phyloP scores from a whole-genome alignment of 495 filamentous ascomycete species.

The Talaromyces trachyspermus region DNA sequence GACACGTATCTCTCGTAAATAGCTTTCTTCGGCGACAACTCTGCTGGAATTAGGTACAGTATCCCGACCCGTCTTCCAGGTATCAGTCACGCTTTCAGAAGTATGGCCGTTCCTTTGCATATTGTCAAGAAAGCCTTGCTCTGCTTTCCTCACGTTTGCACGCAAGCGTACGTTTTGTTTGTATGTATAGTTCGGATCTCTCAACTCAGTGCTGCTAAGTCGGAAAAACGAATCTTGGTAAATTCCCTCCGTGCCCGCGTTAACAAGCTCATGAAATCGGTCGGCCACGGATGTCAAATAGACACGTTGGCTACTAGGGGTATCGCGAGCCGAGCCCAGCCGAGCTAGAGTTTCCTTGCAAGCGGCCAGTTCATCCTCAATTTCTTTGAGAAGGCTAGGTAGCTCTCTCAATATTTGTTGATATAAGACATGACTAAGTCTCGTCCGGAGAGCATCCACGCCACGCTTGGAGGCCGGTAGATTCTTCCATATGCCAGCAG shows the following conservation, averaged over 20 bases:
- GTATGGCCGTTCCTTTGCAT: conserved; percentile 2
- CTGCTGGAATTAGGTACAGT: not conserved
- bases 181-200: not conserved
- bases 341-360: conserved; percentile 2
- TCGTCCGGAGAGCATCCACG: conserved; percentile 29
- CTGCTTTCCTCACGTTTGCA: not conserved
- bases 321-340: conserved; percentile 5
- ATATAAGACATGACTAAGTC: conserved; percentile 34
- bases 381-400: conserved; percentile 23
- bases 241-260: not conserved
- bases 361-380: conserved; percentile 8
- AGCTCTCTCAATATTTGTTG: conserved; percentile 35
- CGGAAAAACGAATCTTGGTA: conserved; percentile 4
- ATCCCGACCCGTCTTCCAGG: not conserved
- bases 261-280: not conserved
- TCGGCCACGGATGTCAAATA: not conserved
- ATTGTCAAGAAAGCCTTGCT: not conserved
- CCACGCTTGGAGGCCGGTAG: conserved; percentile 19
- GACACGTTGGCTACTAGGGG: not conserved
- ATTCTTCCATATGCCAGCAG: conserved; percentile 27
- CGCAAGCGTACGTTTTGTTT: not conserved
- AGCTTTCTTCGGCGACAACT: not conserved
- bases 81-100: not conserved
- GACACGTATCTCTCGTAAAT: conserved; percentile 1
- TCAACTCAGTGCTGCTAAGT: not conserved